These are phyloP conservation scores for Mycena leptocephala DNA, from an alignment of 768 basidiomycete genomes.

Conservation along the genomic window DNA sequence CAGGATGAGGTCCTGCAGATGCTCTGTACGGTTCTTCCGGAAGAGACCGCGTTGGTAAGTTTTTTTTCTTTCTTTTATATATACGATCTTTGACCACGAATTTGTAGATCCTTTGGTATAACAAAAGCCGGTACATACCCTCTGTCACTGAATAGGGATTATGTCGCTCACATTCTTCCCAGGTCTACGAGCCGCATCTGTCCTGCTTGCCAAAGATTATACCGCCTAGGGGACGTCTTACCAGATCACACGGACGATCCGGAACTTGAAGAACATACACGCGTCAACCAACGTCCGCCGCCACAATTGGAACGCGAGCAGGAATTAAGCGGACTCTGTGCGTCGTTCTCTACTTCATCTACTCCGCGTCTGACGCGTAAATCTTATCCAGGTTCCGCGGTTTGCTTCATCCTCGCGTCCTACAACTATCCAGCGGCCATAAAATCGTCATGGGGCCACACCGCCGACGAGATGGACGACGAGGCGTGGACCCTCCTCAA, in stretches of 20 bases:
- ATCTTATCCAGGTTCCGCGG: conserved; percentile 71
- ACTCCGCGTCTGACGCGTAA: background rate
- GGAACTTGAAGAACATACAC: conserved; percentile 41
- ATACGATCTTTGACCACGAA: background rate
- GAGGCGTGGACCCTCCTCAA: conserved; percentile 76
- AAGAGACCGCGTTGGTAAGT: conserved; percentile 80
- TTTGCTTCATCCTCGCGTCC: conserved; percentile 84
- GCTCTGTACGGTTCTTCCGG: conserved; percentile 77
- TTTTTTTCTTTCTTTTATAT: background rate
- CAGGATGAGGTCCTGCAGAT: conserved; percentile 84
- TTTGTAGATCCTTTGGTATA: conserved; percentile 85
- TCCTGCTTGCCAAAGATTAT: conserved; percentile 84
- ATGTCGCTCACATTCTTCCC: background rate
- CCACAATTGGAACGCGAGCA: conserved; percentile 73
- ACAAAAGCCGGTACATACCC: conserved; percentile 73
- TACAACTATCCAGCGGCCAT: conserved; percentile 77
- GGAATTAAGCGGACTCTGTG: conserved; percentile 84
- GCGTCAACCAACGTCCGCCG: conserved; percentile 39
- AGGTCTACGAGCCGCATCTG: conserved; percentile 75
- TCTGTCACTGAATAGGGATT: too few species aligned
- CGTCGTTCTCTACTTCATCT: conserved; percentile 41
- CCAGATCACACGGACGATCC: conserved; percentile 58
- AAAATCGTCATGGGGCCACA: conserved; percentile 78
- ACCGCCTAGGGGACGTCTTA: conserved; percentile 77
- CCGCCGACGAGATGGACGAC: conserved; percentile 80